Evolutionary conservation across 2,329 filamentous ascomycete species (phyloP).

Genomic region (Huntiella decipiens): DNA sequence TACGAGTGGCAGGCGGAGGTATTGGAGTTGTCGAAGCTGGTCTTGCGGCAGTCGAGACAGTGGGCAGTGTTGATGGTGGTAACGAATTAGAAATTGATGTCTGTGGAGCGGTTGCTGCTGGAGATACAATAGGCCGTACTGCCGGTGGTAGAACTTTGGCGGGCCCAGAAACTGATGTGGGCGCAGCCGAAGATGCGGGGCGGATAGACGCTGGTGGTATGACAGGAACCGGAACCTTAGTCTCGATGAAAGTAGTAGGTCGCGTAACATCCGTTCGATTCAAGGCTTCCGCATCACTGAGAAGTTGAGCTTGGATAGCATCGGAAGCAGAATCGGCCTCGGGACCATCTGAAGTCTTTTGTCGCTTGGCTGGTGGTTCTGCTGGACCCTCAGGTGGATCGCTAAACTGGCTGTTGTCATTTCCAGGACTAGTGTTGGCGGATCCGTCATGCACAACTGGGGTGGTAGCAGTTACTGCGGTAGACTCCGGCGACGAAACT

Average conservation of each 20-base stretch:
- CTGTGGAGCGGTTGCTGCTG: neutral
- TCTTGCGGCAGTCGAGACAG: neutral
- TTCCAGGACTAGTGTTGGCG: constrained; percentile 55
- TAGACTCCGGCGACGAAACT: constrained; percentile 42
- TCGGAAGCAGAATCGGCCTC: constrained; percentile 8
- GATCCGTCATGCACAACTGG: constrained; percentile 49
- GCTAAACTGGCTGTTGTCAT: constrained; percentile 25
- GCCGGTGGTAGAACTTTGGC: no score
- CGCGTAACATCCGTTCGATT: neutral
- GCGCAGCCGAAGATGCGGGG: neutral
- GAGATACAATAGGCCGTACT: neutral
- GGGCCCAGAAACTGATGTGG: no score
- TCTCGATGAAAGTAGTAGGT: neutral
- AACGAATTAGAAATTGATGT: neutral
- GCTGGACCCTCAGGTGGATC: constrained; percentile 13
- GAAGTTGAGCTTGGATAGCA: constrained; percentile 7
- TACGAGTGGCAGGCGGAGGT: neutral
- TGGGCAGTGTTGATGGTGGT: neutral
- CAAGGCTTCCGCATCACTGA: constrained; percentile 4
- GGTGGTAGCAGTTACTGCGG: constrained; percentile 54
- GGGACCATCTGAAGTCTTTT: neutral
- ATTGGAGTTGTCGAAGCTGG: neutral
- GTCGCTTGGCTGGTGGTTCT: constrained; percentile 5
- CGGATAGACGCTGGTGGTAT: neutral
- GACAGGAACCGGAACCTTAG: neutral